phyloP scores from a whole-genome alignment of 768 basidiomycete genomes.

The Fistulinella prunicolor region DNA sequence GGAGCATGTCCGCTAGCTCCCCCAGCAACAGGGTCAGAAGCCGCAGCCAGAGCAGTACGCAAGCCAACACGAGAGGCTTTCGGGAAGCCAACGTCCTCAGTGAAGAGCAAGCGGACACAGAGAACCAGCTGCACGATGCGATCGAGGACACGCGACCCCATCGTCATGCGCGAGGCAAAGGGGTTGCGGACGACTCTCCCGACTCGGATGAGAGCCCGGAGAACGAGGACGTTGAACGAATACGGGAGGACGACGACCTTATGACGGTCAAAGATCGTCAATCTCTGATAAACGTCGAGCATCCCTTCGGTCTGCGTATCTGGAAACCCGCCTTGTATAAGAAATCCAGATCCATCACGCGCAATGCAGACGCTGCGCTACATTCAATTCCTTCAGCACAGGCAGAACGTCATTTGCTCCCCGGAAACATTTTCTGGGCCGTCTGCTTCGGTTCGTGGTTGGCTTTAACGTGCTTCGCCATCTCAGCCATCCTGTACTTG shows the following conservation, averaged over 20 bases:
- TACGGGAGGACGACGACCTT: slow-evolving; percentile 65
- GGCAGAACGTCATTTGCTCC: slow-evolving; percentile 88
- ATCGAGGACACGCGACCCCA: slow-evolving; percentile 24
- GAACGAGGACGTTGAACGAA: slow-evolving; percentile 23
- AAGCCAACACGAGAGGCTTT: slow-evolving; percentile 42
- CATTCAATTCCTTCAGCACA: slow-evolving; percentile 91
- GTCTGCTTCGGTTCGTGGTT: slow-evolving; percentile 94
- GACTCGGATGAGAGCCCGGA: slow-evolving; percentile 42
- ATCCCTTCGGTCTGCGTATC: slow-evolving; percentile 97
- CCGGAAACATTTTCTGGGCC: slow-evolving; percentile 94
- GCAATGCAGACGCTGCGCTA: slow-evolving; percentile 91
- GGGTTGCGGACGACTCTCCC: slow-evolving; percentile 38
- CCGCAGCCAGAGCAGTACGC: slow-evolving; percentile 60
- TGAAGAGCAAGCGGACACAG: slow-evolving; percentile 52
- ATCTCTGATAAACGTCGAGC: slow-evolving; percentile 97
- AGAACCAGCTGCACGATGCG: slow-evolving; percentile 36
- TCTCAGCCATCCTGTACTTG: slow-evolving; percentile 66
- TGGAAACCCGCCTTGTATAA: slow-evolving; percentile 99
- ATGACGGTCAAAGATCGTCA: slow-evolving; percentile 94
- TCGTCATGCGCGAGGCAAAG: slow-evolving; percentile 39
- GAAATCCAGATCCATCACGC: slow-evolving; percentile 94
- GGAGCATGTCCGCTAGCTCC: slow-evolving; percentile 54
- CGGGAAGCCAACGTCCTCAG: slow-evolving; percentile 45
- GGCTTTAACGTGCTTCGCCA: slow-evolving; percentile 60
- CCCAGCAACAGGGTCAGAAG: slow-evolving; percentile 52